phyloP scores from a whole-genome alignment of 2,329 filamentous ascomycete genomes.

The Monilinia aucupariae region DNA sequence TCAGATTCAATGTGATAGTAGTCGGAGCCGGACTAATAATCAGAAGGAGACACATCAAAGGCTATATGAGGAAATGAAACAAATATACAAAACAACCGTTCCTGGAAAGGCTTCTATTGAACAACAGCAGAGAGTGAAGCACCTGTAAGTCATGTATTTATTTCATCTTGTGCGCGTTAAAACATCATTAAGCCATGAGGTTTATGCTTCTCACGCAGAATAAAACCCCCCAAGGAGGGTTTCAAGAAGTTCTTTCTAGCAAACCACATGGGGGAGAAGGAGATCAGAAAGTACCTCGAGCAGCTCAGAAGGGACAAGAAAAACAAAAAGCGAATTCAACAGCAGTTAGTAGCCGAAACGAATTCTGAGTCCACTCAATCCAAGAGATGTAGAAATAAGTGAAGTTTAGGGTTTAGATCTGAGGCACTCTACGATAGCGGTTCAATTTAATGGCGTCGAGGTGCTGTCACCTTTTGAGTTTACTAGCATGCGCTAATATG shows the following conservation, averaged over 20 bases:
- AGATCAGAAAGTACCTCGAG: not conserved
- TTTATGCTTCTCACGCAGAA: not conserved
- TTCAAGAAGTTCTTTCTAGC: not conserved
- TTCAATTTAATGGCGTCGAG: not conserved
- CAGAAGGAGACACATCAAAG: constrained; percentile 28
- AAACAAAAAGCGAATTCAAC: not conserved
- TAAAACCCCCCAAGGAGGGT: not conserved
- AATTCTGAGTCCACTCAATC: not conserved
- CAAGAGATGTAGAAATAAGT: not conserved
- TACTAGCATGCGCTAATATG: constrained; percentile 15
- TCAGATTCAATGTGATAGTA: constrained; percentile 31
- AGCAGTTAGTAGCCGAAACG: not conserved
- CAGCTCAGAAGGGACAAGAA: not conserved
- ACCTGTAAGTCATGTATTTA: constrained; percentile 29
- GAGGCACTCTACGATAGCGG: not conserved
- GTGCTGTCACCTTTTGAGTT: not conserved
- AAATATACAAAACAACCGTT: constrained; percentile 29
- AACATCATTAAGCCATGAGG: not conserved
- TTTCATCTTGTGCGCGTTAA: not conserved
- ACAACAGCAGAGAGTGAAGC: constrained; percentile 48
- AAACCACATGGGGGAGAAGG: not conserved
- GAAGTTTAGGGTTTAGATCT: not conserved
- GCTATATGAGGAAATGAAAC: constrained; percentile 29
- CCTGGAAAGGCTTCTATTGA: constrained; percentile 41
- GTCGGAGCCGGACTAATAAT: constrained; percentile 30